Evolutionary conservation across 495 filamentous ascomycete species (phyloP).

Genomic region (Hypoxylon fuscum): DNA sequence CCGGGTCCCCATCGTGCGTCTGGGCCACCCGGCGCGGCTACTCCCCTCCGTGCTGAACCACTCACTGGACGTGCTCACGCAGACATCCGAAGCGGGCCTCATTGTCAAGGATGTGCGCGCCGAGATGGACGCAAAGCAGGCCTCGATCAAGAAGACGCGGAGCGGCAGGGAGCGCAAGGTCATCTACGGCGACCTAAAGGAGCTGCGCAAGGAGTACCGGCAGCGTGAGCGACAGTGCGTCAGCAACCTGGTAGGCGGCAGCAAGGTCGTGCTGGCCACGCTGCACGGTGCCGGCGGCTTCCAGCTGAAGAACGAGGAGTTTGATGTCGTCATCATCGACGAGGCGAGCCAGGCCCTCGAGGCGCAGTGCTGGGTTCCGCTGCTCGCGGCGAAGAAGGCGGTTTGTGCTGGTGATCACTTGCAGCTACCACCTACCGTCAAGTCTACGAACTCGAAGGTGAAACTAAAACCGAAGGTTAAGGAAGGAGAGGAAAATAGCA

Average conservation of each 20-base stretch:
- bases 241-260: constrained; percentile 72
- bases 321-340: constrained; percentile 95
- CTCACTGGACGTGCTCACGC: constrained; percentile 91
- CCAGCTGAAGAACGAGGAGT: constrained; percentile 80
- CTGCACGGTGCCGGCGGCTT: constrained; percentile 91
- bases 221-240: constrained; percentile 86
- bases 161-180: constrained; percentile 80
- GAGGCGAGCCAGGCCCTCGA: constrained; percentile 96
- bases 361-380: constrained; percentile 96
- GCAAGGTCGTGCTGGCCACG: constrained; percentile 90
- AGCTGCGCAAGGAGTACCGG: constrained; percentile 87
- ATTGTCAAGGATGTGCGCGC: constrained; percentile 92
- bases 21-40: constrained; percentile 92
- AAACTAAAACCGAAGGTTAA: constrained; percentile 35
- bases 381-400: constrained; percentile 81
- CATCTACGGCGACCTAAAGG: constrained; percentile 86
- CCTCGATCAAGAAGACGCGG: constrained; percentile 84
- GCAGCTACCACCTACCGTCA: constrained; percentile 94
- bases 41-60: constrained; percentile 89
- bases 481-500: constrained; percentile 44
- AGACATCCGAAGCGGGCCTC: constrained; percentile 84
- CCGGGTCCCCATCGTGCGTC: constrained; percentile 84
- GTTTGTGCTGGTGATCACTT: constrained; percentile 94
- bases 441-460: constrained; percentile 71
- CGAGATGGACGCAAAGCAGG: constrained; percentile 93